phyloP scores from a whole-genome alignment of 345 rosid genomes.

The Eucalyptus erythrocorys region DNA sequence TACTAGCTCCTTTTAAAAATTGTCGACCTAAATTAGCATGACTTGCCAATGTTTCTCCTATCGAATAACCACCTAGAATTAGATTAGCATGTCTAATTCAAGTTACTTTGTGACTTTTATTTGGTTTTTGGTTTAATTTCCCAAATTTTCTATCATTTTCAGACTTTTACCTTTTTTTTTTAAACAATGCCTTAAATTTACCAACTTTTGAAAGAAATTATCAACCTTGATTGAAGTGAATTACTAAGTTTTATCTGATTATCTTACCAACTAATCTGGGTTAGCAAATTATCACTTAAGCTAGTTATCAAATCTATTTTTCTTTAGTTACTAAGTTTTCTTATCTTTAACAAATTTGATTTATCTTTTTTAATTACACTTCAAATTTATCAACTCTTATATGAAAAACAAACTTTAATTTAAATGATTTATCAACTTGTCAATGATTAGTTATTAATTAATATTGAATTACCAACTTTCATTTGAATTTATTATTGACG shows the following conservation, averaged over 20 bases:
- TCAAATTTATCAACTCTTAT: background rate
- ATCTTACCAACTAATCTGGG: background rate
- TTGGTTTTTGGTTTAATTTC: background rate
- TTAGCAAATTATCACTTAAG: background rate
- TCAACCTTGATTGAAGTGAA: background rate
- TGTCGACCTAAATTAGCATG: background rate
- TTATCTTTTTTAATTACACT: background rate
- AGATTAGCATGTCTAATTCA: background rate
- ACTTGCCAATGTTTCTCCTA: background rate
- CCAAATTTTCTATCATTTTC: background rate
- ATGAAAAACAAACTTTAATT: background rate
- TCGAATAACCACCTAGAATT: background rate
- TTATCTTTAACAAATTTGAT: background rate
- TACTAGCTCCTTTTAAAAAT: background rate
- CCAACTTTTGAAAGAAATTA: background rate
- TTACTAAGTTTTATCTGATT: background rate
- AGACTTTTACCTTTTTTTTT: background rate
- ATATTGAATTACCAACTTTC: background rate
- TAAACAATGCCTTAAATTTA: background rate
- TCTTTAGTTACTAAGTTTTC: background rate
- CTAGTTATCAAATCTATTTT: background rate
- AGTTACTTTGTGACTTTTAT: background rate
- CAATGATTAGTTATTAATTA: background rate
- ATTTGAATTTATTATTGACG: background rate
- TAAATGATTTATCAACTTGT: background rate